Base-by-base conservation (phyloP, 140 eudicot species). In the Flaveria floridana region DNA sequence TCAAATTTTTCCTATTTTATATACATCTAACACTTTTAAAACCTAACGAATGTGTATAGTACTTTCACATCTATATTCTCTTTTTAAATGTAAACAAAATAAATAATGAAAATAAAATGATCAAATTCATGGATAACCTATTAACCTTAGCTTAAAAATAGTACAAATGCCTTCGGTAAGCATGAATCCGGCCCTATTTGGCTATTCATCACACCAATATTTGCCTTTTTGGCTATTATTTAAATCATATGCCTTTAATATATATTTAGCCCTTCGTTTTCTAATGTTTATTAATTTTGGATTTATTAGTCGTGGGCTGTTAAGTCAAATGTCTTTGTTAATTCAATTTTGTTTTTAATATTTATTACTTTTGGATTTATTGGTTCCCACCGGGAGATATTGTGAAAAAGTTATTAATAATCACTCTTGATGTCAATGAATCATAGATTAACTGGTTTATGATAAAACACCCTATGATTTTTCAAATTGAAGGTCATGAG, bases 321-420 rank as follows among this genome's bases (percentile, higher is more conserved):
- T n/a, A 30, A 64, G 48, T 64, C 70, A 30, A n/a, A 64, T 64
- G 48, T 64, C 70, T 64, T 4, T 64, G n/a, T 21, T 61, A 61
- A 21, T 61, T 15, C 18, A 61, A 1, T 12, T 34, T 64, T 64
- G 23, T 28, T 64, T 63, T 2, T 37, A 34, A 64, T 64, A 47
- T n/a, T 64, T 64, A 30, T 64, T 30, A 64, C 0, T n/a, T 34
- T 64, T 64, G 70, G 70, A 37, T 15, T 34, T 64, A 34, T 64
- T 28, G n/a, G 21, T 34, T 61, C 68, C 68, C 13, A 28, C 48
- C 19, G 6, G 41, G 1, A 48, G 55, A 48, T 48, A 48, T 48
- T 48, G n/a, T 13, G 55, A 14, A 48, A 7, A 11, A 44, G 50
- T 44, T 44, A 44, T 44, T 44, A 34, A 10, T 9, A 44, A 7